These are phyloP conservation scores for Coffea humblotiana DNA, from an alignment of 305 asterid genomes.

Conservation along the genomic window DNA sequence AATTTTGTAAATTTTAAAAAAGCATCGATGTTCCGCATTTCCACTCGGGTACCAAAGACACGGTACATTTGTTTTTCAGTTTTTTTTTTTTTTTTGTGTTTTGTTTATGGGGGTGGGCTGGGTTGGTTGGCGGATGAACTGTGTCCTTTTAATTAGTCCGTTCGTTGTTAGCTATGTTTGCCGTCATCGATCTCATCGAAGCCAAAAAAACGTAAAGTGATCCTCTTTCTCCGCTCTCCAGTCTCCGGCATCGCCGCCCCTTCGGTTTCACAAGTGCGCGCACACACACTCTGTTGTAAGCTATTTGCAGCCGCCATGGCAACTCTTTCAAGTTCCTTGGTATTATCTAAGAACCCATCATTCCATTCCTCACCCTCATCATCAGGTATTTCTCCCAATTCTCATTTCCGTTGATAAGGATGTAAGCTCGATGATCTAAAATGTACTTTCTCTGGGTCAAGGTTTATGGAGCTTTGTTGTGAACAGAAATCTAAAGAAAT, in stretches of 20 bases:
- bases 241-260: not conserved
- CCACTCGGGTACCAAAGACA: too few species aligned
- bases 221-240: not conserved
- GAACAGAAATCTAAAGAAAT: not conserved
- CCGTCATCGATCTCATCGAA: conserved; percentile 29
- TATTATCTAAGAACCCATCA: conserved; percentile 17
- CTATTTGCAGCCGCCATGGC: conserved; percentile 11
- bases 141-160: too few species aligned
- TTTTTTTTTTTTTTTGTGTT: too few species aligned
- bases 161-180: conserved; percentile 9
- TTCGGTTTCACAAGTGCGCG: not conserved
- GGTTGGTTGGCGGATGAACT: too few species aligned
- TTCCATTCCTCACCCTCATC: conserved; percentile 15
- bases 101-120: too few species aligned
- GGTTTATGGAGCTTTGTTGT: not conserved
- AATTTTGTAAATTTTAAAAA: too few species aligned
- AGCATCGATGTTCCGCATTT: too few species aligned
- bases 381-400: conserved; percentile 17
- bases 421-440: not conserved
- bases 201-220: not conserved
- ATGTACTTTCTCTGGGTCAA: not conserved
- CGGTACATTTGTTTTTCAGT: too few species aligned
- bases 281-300: not conserved
- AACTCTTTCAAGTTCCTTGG: conserved; percentile 26
- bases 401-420: not conserved